Conservation (phyloP, 2,329 filamentous ascomycete genomes). For the Fusarium liriodendri region DNA sequence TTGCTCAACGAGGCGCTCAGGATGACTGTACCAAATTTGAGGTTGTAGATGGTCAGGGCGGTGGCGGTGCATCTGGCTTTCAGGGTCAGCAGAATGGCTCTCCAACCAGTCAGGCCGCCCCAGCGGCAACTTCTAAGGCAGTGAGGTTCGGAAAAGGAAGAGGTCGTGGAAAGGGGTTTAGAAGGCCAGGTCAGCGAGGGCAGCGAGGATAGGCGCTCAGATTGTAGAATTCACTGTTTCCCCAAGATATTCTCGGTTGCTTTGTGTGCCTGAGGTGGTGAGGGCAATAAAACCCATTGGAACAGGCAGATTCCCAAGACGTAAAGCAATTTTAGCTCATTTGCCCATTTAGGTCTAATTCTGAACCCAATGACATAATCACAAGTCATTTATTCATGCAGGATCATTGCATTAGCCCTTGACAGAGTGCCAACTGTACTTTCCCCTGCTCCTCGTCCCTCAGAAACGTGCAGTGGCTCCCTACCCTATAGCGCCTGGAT, state of each 20-base stretch:
- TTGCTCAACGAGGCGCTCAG: conserved; percentile 72
- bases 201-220: neutral
- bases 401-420: neutral
- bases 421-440: neutral
- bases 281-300: neutral
- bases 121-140: neutral
- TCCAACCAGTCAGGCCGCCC: neutral
- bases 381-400: neutral
- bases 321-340: neutral
- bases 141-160: neutral
- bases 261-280: no score
- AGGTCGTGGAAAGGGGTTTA: neutral
- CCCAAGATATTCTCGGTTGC: neutral
- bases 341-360: neutral
- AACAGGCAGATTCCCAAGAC: neutral
- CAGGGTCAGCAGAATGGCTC: neutral
- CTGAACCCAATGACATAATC: neutral
- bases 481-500: neutral
- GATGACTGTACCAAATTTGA: conserved; percentile 63
- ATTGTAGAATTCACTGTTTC: neutral
- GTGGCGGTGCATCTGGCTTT: neutral
- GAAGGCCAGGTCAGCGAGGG: neutral
- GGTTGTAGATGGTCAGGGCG: neutral
- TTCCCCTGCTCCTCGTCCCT: no score
- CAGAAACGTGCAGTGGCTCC: neutral